phyloP scores from a whole-genome alignment of 140 eudicot genomes.

The Oenanthe javanica region DNA sequence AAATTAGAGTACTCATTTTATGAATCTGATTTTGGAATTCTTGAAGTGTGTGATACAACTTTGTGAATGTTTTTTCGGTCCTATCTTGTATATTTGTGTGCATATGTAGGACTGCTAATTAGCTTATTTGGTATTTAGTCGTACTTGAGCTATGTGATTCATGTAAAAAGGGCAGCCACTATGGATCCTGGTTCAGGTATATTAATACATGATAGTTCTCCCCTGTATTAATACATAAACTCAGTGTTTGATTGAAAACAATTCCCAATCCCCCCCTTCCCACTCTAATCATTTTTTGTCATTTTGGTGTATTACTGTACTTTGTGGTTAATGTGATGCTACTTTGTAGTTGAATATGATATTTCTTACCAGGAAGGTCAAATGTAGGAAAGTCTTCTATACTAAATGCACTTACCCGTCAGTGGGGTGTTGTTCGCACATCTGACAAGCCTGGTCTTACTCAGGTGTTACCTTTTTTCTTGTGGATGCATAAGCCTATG shows the following conservation, averaged over 20 bases:
- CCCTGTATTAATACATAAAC: background rate
- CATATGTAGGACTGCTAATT: background rate
- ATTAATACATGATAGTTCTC: background rate
- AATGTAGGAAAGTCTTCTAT: constrained; percentile 94
- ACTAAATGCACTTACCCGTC: constrained; percentile 85
- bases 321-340: constrained; percentile 10
- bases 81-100: background rate
- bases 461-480: constrained; percentile 47
- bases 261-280: background rate
- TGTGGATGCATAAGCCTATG: constrained; percentile 11
- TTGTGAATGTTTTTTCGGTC: background rate
- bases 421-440: constrained; percentile 94
- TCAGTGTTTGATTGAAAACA: background rate
- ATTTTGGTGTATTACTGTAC: background rate
- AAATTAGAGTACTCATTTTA: background rate
- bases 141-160: background rate
- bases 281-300: background rate
- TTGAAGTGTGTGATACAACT: background rate
- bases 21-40: background rate
- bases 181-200: background rate
- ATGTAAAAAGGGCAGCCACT: background rate
- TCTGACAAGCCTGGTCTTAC: constrained; percentile 98
- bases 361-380: constrained; percentile 67
- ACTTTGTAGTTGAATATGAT: background rate
- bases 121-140: background rate